Evolutionary conservation across 371 early-diverging fungal species (phyloP), one percentile per base, ranked within the genome.

Genomic region (Mortierella sp.): DNA sequence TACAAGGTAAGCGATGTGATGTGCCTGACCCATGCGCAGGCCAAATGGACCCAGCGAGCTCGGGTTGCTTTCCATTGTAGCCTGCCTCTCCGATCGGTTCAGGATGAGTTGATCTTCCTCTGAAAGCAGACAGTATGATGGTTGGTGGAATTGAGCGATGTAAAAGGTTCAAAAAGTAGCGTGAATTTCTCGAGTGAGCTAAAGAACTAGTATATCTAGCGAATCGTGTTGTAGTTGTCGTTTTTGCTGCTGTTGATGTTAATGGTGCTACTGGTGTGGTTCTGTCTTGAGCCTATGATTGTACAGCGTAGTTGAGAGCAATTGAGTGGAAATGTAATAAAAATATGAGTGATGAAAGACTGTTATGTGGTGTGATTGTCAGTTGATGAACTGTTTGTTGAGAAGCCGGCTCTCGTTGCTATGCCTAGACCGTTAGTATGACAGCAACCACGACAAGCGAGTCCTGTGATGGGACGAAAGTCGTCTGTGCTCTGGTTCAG

Each of bases 1-100:
- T 1, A 58, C 30, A 37, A 79, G 61, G 64, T 79, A 79, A 45
- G 62, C 72, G 68, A 65, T 40, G 20, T 70, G 80, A 49, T 79
- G 80, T 9, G 62, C 57, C 66, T 62, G 51, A 24, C 80, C 75
- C 43, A 57, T 45, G 47, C 68, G 22, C 11, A 66, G 68, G 63
- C 78, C 78, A 51, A 40, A 73, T 18, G 78, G 78, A 49, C 78
- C 78, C 22, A 75, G 45, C 14, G 35, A 12, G 24, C 20, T 8
- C 12, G 40, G 24, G 20, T 32, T 58, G 47, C 6, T 24, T 22
- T 37, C 68, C 68, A 58, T 66, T 62, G 66, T 45, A 45, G 59
- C 22, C 26, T 51, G 72, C 35, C 49, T 49, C 61, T 65, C 54
- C 51, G 35, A 61, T 72, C 52, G 28, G 37, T 72, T 57, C 20